Evolutionary conservation across 2,329 filamentous ascomycete genomes (phyloP), one percentile per base, ranked within the genome.

Genomic region (Aspergillus tamarii): DNA sequence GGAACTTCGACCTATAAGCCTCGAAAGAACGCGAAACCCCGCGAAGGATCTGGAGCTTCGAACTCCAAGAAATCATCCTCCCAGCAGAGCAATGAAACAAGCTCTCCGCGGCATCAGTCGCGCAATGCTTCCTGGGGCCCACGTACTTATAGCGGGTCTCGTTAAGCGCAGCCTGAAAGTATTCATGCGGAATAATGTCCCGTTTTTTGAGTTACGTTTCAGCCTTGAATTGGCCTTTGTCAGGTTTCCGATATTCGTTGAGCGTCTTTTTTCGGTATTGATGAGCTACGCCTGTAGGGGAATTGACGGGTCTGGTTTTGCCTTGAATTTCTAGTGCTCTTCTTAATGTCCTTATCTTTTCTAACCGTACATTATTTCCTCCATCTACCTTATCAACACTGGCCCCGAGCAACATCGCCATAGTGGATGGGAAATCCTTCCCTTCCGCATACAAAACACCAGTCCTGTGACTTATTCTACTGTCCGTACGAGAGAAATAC

Each of bases 21-120:
- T 66, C 72, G 74, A 53, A 78, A 73, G 63, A 70, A 68, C 53
- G 66, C 68, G 10, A 79, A 76, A 50, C 64, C 72, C 43, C 72
- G 76, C 60, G 76, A 79, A 56, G 66, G 66, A 16, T 39, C 70
- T 36, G 68, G 66, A 23, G 64, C 61, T 58, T 68, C 65, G 41
- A 69, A 64, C 41, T 56, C 62, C 26, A 78, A 77, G 67, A 77
- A 75, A 54, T 55, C 69, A 56, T 57, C 70, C 45, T 68, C 72
- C 34, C 69, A 70, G 46, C 69, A 74, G 41, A 59, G 48, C 53
- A 68, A 68, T 48, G 67, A 67, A 34, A 65, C 60, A 56, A 66
- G 64, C 21, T 69, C 73, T 50, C 70, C 72, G 21, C 73, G 72
- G 56, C 68, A 71, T 36, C 70, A 71, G 57, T 71, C 74, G 23